These are phyloP conservation scores for Lanmaoa rubissima DNA, from an alignment of 768 basidiomycete species.

Conservation along the genomic window DNA sequence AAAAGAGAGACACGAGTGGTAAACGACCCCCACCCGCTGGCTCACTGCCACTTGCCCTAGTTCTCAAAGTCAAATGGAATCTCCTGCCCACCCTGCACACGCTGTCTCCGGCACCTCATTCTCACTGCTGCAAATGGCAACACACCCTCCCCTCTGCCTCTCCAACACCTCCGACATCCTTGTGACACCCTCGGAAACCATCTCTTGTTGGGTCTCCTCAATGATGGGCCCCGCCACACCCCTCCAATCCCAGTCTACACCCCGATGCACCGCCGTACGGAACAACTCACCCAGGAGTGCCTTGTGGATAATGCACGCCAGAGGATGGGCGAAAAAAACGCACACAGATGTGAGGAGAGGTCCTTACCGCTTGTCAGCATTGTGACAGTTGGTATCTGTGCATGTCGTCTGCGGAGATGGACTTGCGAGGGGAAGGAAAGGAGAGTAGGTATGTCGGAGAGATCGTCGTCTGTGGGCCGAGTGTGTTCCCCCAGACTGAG, in stretches of 20 bases:
- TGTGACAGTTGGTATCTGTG: slow-evolving; percentile 12
- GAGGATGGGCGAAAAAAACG: slow-evolving; percentile 22
- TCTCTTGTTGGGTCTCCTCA: slow-evolving; percentile 14
- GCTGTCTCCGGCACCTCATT: slow-evolving; percentile 19
- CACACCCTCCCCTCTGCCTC: neutral
- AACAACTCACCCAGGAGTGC: slow-evolving; percentile 21
- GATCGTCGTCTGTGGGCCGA: slow-evolving; percentile 2
- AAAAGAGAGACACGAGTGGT: neutral
- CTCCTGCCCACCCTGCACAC: slow-evolving; percentile 20
- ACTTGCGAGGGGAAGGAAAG: neutral
- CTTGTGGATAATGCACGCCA: slow-evolving; percentile 22
- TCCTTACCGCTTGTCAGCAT: slow-evolving; percentile 18
- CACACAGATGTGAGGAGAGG: neutral
- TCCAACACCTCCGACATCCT: neutral
- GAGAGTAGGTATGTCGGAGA: neutral
- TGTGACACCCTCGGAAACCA: slow-evolving; percentile 14
- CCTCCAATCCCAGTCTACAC: slow-evolving; percentile 27
- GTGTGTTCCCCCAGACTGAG: slow-evolving; percentile 15
- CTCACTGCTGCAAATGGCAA: slow-evolving; percentile 26
- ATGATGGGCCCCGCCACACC: slow-evolving; percentile 13
- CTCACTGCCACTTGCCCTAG: neutral
- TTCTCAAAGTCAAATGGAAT: slow-evolving; percentile 12
- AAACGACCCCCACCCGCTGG: too few species aligned
- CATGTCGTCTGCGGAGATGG: neutral
- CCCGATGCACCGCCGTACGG: slow-evolving; percentile 17